Evolutionary conservation across 2,329 filamentous ascomycete species (phyloP), one percentile per base, ranked within the genome.

Genomic region (Penicillium sp.): DNA sequence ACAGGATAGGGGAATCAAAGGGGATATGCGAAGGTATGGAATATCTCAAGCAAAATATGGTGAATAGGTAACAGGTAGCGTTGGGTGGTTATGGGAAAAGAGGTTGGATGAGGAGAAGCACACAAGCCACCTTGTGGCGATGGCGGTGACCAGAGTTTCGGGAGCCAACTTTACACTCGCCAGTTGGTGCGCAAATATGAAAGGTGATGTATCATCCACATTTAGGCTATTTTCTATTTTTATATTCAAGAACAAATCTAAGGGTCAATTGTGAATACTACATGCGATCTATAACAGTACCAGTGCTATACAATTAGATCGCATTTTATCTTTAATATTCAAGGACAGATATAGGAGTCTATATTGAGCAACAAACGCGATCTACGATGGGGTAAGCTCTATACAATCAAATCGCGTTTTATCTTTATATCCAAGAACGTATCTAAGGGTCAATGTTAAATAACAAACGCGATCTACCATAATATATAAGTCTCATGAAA

Each of bases 121-220:
- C 55, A 61, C 55, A 65, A 67, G 65, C 65, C 65, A 67, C 64
- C 50, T 66, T 67, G 65, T 67, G 65, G 65, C 65, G 58, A 67
- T 57, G 64, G 63, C 62, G 58, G 65, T 59, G 59, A 58, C 60
- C 52, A 59, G 62, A 66, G 65, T 59, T 50, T 52, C 48, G 58
- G 60, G 21, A 50, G 40, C 46, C 38, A 42, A 56, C 40, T 50
- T 35, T 41, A 15, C 29, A 45, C 27, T 52, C 3, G 29, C 38
- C 50, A 45, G 50, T 54, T 46, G 37, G 37, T 19, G 41, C 13
- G 17, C 27, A 45, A 33, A 33, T 33, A 31, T 31, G 8, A 12
- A 6, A 6, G 1, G 7, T 3, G 3, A 38, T 15, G 12, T n/a
- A 35, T 35, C 13, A 15, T 17, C 19, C 1, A 6, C 12, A 21